Base-by-base conservation (phyloP, 2,329 filamentous ascomycete genomes). In the Ophiosphaerella korrae region DNA sequence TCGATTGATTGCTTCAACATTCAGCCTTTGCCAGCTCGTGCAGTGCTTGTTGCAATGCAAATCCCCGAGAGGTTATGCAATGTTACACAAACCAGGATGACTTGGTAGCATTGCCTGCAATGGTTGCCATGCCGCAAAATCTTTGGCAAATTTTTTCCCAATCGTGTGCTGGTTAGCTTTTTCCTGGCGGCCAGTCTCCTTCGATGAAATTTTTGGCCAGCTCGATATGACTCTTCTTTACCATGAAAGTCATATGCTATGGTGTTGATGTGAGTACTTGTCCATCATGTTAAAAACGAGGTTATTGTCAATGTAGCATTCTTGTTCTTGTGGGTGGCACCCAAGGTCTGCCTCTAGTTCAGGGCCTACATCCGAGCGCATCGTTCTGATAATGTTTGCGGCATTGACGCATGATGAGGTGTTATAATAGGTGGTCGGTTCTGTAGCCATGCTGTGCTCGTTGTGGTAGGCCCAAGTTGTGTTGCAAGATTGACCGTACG, bases 271-370 rank as follows among this genome's bases (percentile, higher is more conserved):
- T 1, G 70, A 63, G 56, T 80, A 80, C 42, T 71, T 71, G 52
- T 80, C 77, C 72, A 80, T 77, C 11, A 77, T 68, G 45, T 73
- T 69, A 55, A 78, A 78, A 1, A 78, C 72, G 9, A 72, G 49
- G 1, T 70, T 57, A 54, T 78, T 79, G 43, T 48, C 68, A n/a
- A 79, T 74, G 18, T 75, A 68, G 46, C 75, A 80, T 34, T 78
- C 72, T 46, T 70, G 67, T 7, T 63, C 68, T 23, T 67, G 58
- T 5, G 53, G 60, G 26, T 63, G 48, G 47, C 75, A 79, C 18
- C 76, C 76, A 4, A 80, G 61, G 7, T 77, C 75, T 13, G 60
- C 58, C 35, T 75, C 74, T 6, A 79, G 53, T 12, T 73, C 68
- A 6, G 69, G 58, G 0, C 69, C 73, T 18, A 72, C 65, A 11